Evolutionary conservation across 2,329 filamentous ascomycete genomes (phyloP), one percentile per base, ranked within the genome.

Genomic region (Pseudogymnoascus pannorum): DNA sequence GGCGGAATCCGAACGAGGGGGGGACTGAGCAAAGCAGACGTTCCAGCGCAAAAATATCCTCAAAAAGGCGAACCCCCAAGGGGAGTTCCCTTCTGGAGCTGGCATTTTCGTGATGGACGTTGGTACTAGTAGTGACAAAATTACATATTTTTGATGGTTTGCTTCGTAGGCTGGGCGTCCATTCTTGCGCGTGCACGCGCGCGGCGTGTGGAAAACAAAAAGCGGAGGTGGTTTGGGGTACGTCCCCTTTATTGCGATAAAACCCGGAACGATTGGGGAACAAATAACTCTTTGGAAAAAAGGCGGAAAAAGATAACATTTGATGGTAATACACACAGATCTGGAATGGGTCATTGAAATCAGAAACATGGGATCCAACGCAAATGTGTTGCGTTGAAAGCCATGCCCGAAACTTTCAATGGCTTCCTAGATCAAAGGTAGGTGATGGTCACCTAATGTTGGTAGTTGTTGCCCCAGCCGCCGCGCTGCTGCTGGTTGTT

Each of bases 401-500:
- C 18, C 38, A 44, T 16, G 26, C 22, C 42, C 14, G 9, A 26
- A 5, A 16, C 2, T 11, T 51, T 60, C 44, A 48, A 22, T 57
- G 16, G 22, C 35, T 16, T 58, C 35, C 54, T 58, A 58, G 29
- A 58, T 58, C 54, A 20, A 58, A 58, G 24, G 24, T 16, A 58
- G 58, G 38, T 51, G 24, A 29, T 59, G 59, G n/a, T 22, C 59
- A 68, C 54, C 70, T 71, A 72, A 64, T 72, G 68, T 68, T 68
- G 68, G 64, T 79, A 80, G 70, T 78, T 79, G 66, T 73, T 74
- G 66, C 78, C 77, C 78, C 78, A 80, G 61, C 78, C 78, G 63
- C 77, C 77, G 54, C 77, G 76, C 61, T 76, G 75, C 42, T 64
- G 64, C 58, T 72, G 70, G 62, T 74, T 75, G 54, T 74, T 76